These are phyloP conservation scores for Penicillium mononematosum DNA, from an alignment of 495 filamentous ascomycete genomes.

Conservation along the genomic window DNA sequence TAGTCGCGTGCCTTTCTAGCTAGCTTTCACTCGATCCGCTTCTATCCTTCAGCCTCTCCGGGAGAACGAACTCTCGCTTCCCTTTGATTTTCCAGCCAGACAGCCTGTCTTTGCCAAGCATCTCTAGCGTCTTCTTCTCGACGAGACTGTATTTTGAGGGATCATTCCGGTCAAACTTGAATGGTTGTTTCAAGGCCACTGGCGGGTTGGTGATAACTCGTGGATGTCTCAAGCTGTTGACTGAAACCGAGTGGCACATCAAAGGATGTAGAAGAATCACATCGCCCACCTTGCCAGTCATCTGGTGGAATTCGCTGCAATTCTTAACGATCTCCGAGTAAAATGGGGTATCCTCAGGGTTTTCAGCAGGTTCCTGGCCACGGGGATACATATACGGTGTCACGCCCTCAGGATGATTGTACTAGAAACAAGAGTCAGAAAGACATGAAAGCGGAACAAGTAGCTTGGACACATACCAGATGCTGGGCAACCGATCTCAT, in stretches of 20 bases:
- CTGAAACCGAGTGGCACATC: conserved; percentile 68
- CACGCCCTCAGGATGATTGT: conserved; percentile 67
- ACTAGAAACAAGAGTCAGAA: conserved; percentile 20
- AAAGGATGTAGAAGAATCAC: conserved; percentile 69
- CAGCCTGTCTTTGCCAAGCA: conserved; percentile 57
- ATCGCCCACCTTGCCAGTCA: conserved; percentile 62
- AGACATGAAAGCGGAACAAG: neutral
- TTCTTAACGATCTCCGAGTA: conserved; percentile 51
- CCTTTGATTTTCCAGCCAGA: conserved; percentile 60
- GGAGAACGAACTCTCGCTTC: conserved; percentile 49
- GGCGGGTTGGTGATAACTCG: conserved; percentile 74
- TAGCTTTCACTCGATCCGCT: conserved; percentile 43
- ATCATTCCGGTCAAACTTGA: conserved; percentile 62
- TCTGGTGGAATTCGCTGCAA: conserved; percentile 61
- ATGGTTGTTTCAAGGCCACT: conserved; percentile 60
- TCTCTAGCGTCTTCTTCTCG: conserved; percentile 62
- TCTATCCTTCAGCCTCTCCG: conserved; percentile 40
- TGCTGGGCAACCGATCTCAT: conserved; percentile 58
- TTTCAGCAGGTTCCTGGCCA: conserved; percentile 40
- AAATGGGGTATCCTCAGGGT: conserved; percentile 40
- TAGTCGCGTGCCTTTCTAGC: conserved; percentile 17
- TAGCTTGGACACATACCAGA: conserved; percentile 35
- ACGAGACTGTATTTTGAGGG: conserved; percentile 60
- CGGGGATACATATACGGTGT: conserved; percentile 63
- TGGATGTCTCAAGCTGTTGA: conserved; percentile 56